phyloP scores from a whole-genome alignment of 164 flowering plant genomes.

The Euptelea pleiosperma region DNA sequence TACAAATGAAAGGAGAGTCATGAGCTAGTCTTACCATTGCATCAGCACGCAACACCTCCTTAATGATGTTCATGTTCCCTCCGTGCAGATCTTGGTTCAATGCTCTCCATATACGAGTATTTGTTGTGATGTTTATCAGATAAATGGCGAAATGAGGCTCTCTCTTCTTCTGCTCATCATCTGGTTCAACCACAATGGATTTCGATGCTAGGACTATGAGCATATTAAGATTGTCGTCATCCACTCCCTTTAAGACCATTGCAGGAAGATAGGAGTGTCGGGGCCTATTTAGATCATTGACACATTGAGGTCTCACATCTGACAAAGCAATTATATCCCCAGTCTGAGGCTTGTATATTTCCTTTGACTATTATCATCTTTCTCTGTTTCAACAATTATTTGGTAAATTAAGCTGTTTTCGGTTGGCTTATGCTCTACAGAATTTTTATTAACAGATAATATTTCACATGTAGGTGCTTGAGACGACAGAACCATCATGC shows the following conservation, averaged over 20 bases:
- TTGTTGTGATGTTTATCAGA: conserved; percentile 37
- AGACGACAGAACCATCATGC: conserved; percentile 16
- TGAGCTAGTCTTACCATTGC: conserved; percentile 23
- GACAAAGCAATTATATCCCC: conserved; percentile 22
- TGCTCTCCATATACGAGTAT: conserved; percentile 44
- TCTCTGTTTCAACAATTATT: neutral
- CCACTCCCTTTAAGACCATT: conserved; percentile 4
- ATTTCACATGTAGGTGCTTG: conserved; percentile 20
- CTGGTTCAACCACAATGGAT: conserved; percentile 11
- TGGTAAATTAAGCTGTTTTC: neutral
- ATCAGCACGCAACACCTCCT: conserved; percentile 21
- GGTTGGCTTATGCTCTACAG: neutral
- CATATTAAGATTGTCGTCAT: neutral
- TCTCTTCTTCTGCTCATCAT: neutral
- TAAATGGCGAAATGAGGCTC: conserved; percentile 24
- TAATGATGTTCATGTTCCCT: conserved; percentile 21
- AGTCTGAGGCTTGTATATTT: conserved; percentile 4
- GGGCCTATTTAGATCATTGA: conserved; percentile 11
- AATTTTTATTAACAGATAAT: conserved; percentile 1
- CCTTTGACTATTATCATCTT: neutral
- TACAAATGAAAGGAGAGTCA: no score
- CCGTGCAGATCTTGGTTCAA: conserved; percentile 5
- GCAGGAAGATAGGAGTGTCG: conserved; percentile 9
- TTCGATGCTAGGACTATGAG: conserved; percentile 27
- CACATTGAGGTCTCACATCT: conserved; percentile 7